phyloP scores from a whole-genome alignment of 192 early-diverging fungal species.

The Coemansia sp. region DNA sequence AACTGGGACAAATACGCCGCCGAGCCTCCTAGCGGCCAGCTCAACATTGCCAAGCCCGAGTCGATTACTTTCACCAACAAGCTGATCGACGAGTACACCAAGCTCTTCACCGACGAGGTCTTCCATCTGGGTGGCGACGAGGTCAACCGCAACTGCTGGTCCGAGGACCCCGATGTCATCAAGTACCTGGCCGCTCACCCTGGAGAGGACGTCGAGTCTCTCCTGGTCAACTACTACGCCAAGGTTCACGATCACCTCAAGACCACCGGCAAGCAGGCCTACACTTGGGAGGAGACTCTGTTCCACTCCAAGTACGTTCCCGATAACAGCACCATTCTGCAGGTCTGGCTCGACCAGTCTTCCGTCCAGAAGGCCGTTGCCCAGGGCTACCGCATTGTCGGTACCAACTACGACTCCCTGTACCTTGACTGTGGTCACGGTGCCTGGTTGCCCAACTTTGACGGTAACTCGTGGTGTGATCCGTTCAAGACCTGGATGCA shows the following conservation, averaged over 20 bases:
- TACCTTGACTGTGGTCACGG: conserved; percentile 77
- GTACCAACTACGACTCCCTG: conserved; percentile 55
- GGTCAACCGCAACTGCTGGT: conserved; percentile 66
- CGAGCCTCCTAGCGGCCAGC: conserved; percentile 79
- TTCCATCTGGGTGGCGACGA: conserved; percentile 80
- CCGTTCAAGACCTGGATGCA: conserved; percentile 75
- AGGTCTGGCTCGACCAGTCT: conserved; percentile 62
- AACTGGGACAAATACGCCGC: conserved; percentile 58
- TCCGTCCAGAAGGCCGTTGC: conserved; percentile 53
- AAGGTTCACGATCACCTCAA: conserved; percentile 55
- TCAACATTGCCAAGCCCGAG: conserved; percentile 64
- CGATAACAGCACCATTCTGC: conserved; percentile 58
- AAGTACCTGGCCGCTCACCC: conserved; percentile 23
- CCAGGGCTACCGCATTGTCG: conserved; percentile 61
- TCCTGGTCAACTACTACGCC: conserved; percentile 50
- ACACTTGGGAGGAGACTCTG: conserved; percentile 80
- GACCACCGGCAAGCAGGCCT: conserved; percentile 55
- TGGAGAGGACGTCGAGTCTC: conserved; percentile 19
- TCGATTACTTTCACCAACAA: conserved; percentile 62
- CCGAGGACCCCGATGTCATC: conserved; percentile 45
- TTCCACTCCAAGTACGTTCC: conserved; percentile 51
- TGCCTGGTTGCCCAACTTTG: conserved; percentile 65
- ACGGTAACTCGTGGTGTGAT: conserved; percentile 68
- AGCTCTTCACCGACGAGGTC: conserved; percentile 64
- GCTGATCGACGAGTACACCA: conserved; percentile 64